Percentiles rank a stretch among this genome's conserved stretches.
Evolutionary conservation across 139 green algal genomes (phyloP).

Genomic region (Closterium sp.): DNA sequence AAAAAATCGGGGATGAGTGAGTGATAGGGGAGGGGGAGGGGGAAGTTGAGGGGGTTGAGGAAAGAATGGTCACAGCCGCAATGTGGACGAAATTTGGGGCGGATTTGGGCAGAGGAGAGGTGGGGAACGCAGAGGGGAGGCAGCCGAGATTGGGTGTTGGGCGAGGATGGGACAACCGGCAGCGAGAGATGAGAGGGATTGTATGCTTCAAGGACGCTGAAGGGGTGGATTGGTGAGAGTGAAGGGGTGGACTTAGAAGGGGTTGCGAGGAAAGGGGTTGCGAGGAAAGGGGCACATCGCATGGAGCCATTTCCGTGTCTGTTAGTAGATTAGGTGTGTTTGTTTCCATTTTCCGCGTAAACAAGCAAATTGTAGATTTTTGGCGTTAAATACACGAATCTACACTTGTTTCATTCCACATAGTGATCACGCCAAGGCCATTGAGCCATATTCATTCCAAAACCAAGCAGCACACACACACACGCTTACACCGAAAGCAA

Average conservation of each 20-base stretch:
- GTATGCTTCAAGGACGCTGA: not conserved
- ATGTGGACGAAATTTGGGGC: not conserved
- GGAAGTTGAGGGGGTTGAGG: not conserved
- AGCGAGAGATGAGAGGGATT: too few species aligned
- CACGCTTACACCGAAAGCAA: too few species aligned
- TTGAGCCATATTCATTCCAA: not conserved
- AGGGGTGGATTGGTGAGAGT: not conserved
- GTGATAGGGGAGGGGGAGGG: not conserved
- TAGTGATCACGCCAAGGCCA: too few species aligned
- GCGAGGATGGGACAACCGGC: not conserved
- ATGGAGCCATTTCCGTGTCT: not conserved
- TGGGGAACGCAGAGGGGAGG: not conserved
- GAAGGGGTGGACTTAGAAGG: too few species aligned
- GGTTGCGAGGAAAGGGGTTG: not conserved
- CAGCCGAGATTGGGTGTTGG: not conserved
- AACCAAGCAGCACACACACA: not conserved
- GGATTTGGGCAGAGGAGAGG: not conserved
- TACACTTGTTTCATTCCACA: not conserved
- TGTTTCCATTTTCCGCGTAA: not conserved
- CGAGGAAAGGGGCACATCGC: not conserved
- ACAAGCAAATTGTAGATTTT: too few species aligned
- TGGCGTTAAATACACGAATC: not conserved
- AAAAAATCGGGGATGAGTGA: not conserved
- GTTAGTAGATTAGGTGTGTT: not conserved
- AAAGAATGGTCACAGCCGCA: not conserved